Percentiles rank a stretch among this genome's conserved stretches.
phyloP scores from a whole-genome alignment of 352 stramenopile genomes.

The Thraustochytrium striatum region DNA sequence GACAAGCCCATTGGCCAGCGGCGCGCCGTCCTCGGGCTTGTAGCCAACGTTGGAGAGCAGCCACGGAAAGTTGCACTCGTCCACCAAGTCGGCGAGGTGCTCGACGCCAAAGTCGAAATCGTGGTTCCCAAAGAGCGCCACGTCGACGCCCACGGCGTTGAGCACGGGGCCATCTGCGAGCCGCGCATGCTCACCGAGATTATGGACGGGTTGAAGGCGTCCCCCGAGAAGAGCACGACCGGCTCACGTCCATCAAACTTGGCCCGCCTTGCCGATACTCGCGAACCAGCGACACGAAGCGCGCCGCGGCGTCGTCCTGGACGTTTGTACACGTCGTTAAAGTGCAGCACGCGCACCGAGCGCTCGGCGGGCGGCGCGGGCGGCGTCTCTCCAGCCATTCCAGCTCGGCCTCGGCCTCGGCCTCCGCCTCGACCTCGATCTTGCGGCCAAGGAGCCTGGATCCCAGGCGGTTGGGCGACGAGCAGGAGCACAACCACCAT shows the following conservation, averaged over 20 bases:
- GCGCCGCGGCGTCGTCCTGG: slow-evolving; percentile 34
- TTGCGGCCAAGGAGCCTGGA: neutral
- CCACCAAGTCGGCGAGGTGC: slow-evolving; percentile 52
- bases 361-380: neutral
- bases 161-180: slow-evolving; percentile 57
- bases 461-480: neutral
- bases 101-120: slow-evolving; percentile 62
- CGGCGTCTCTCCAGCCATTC: too few species aligned
- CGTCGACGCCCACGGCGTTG: slow-evolving; percentile 52
- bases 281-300: slow-evolving; percentile 13
- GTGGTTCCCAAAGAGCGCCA: slow-evolving; percentile 59
- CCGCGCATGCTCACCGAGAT: slow-evolving; percentile 57
- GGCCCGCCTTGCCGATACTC: neutral
- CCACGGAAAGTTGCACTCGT: slow-evolving; percentile 60
- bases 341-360: slow-evolving; percentile 46
- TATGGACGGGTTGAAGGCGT: slow-evolving; percentile 59
- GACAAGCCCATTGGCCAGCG: slow-evolving; percentile 3
- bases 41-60: slow-evolving; percentile 58
- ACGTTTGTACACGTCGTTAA: slow-evolving; percentile 53
- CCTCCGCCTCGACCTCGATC: neutral
- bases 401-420: too few species aligned
- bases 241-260: slow-evolving; percentile 12
- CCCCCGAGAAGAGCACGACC: slow-evolving; percentile 59
- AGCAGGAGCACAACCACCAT: too few species aligned
- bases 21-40: slow-evolving; percentile 7